Conservation (phyloP, 2,329 filamentous ascomycete genomes). For the Dactylonectria macrodidyma region DNA sequence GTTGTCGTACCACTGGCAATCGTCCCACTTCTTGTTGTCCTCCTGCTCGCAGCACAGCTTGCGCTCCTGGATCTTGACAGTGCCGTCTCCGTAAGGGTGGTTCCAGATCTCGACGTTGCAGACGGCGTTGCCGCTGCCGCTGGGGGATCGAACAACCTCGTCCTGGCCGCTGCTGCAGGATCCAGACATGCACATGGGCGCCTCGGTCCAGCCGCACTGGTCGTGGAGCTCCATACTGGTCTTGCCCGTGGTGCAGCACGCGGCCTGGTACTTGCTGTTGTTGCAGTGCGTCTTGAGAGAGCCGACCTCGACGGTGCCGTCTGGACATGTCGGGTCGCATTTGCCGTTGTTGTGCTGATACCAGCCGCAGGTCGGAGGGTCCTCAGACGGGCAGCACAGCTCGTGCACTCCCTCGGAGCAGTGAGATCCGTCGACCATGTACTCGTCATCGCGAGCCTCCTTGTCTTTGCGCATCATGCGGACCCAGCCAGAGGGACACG, state of each 20-base stretch:
- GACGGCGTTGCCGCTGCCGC: constrained; percentile 26
- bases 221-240: constrained; percentile 7
- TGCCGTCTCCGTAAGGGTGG: constrained; percentile 14
- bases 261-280: constrained; percentile 31
- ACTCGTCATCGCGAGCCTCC: no score
- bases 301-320: constrained; percentile 25
- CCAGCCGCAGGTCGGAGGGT: constrained; percentile 29
- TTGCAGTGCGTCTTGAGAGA: constrained; percentile 26
- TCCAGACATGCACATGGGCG: no score
- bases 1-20: constrained; percentile 31
- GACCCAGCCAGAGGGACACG: constrained; percentile 27
- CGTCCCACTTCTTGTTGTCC: constrained; percentile 28
- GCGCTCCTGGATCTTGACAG: constrained; percentile 20
- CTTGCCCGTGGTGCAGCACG: constrained; percentile 23
- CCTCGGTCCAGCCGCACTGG: constrained; percentile 22
- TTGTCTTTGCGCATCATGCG: constrained; percentile 27
- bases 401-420: constrained; percentile 21
- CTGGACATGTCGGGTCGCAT: constrained; percentile 23
- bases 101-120: constrained; percentile 26
- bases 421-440: constrained; percentile 24
- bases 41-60: constrained; percentile 25
- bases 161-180: no score
- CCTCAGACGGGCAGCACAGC: constrained; percentile 29
- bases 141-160: constrained; percentile 18
- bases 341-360: constrained; percentile 28